These are phyloP conservation scores for Brassica juncea DNA, from an alignment of 345 rosid species.

Conservation along the genomic window DNA sequence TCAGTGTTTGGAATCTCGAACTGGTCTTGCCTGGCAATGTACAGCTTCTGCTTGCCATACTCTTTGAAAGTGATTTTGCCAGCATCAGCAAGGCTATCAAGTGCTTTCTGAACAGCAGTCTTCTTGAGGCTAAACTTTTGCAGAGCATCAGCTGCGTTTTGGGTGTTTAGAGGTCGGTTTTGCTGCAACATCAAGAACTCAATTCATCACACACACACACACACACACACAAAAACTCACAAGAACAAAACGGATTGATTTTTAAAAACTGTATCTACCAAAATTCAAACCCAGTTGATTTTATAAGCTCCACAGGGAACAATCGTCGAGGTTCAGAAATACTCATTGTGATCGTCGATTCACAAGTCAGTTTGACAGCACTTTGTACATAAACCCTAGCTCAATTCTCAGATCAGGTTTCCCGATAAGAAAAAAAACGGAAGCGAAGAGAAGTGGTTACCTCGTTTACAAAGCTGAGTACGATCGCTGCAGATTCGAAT, in stretches of 20 bases:
- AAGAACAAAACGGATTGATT: not conserved
- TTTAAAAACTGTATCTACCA: not conserved
- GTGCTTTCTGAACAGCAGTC: slow-evolving; percentile 79
- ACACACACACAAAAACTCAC: not conserved
- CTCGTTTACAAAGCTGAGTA: slow-evolving; percentile 91
- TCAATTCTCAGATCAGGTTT: not conserved
- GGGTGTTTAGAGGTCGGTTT: slow-evolving; percentile 86
- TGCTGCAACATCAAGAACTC: slow-evolving; percentile 47
- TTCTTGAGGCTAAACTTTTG: slow-evolving; percentile 94
- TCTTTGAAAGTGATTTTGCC: slow-evolving; percentile 84
- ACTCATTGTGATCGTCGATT: not conserved
- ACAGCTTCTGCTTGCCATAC: slow-evolving; percentile 95
- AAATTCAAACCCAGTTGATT: not conserved
- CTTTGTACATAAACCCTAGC: not conserved
- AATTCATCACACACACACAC: not conserved
- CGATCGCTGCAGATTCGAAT: slow-evolving; percentile 63
- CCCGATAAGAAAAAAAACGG: not conserved
- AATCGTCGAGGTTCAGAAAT: not conserved
- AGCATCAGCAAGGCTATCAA: slow-evolving; percentile 74
- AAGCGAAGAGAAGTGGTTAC: slow-evolving; percentile 38
- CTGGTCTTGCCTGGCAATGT: slow-evolving; percentile 91
- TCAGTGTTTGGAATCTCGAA: slow-evolving; percentile 78
- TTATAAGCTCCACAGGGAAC: not conserved
- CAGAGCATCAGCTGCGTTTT: slow-evolving; percentile 81
- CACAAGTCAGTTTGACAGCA: not conserved